phyloP scores from a whole-genome alignment of 176 grass and related monocot species.

The Oryza longistaminata region DNA sequence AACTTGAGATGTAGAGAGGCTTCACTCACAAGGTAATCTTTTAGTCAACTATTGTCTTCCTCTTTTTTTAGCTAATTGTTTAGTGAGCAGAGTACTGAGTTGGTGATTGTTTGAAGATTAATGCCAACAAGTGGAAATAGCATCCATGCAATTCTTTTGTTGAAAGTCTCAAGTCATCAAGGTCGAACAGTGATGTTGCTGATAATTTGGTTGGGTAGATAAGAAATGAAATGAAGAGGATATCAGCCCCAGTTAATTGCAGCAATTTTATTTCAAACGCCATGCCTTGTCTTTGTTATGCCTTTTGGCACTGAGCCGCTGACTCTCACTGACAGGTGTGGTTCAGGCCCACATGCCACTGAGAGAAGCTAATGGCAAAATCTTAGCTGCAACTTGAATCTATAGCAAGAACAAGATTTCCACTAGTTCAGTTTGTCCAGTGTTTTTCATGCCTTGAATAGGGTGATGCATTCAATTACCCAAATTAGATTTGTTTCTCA shows the following conservation, averaged over 20 bases:
- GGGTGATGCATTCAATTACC: background rate
- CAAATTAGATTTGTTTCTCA: slow-evolving; percentile 1
- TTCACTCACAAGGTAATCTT: slow-evolving; percentile 17
- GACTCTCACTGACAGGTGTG: background rate
- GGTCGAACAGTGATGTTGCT: slow-evolving; percentile 6
- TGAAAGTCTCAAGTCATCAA: background rate
- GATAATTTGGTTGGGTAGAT: slow-evolving; percentile 38
- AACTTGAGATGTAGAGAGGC: slow-evolving; percentile 26
- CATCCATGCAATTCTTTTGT: slow-evolving; percentile 11
- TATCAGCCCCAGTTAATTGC: background rate
- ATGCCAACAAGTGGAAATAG: slow-evolving; percentile 6
- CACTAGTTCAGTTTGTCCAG: background rate
- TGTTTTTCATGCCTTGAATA: background rate
- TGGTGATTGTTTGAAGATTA: slow-evolving; percentile 42
- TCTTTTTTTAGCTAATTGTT: background rate
- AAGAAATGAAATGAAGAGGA: background rate
- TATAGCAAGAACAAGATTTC: background rate
- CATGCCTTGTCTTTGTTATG: background rate
- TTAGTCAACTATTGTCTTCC: slow-evolving; percentile 19
- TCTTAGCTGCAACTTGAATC: background rate
- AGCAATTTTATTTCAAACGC: slow-evolving; percentile 15
- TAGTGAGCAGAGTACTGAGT: slow-evolving; percentile 18
- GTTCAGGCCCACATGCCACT: background rate
- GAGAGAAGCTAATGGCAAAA: background rate
- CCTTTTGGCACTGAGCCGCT: background rate